Conservation (phyloP, 768 basidiomycete species). For the Hygrocybe coccinea region DNA sequence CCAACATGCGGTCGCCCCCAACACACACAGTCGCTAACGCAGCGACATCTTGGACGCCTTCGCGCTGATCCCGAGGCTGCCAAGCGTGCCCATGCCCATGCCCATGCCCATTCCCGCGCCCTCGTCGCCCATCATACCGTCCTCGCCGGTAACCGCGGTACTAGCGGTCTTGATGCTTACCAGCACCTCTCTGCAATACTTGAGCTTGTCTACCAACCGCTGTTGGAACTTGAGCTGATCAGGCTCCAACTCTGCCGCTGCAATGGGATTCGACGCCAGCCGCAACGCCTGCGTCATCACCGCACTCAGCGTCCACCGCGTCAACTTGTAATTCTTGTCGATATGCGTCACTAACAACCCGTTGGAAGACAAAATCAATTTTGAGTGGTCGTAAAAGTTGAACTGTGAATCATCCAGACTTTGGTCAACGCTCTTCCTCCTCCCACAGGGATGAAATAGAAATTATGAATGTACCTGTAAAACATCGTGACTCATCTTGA, state of each 20-base stretch:
- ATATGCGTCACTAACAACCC: slow-evolving; percentile 83
- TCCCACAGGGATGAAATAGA: too few species aligned
- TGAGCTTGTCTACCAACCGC: slow-evolving; percentile 71
- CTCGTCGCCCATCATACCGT: slow-evolving; percentile 2
- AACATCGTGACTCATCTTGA: slow-evolving; percentile 92
- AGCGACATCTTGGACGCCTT: slow-evolving; percentile 20
- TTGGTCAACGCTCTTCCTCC: not conserved
- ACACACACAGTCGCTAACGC: slow-evolving; percentile 11
- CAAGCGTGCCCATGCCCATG: slow-evolving; percentile 9
- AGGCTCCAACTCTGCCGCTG: slow-evolving; percentile 35
- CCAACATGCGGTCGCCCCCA: too few species aligned
- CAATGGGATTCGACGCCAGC: slow-evolving; percentile 23
- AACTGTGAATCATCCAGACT: slow-evolving; percentile 51
- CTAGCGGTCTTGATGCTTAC: slow-evolving; percentile 62
- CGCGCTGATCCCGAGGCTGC: slow-evolving; percentile 13
- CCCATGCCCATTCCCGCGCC: slow-evolving; percentile 9
- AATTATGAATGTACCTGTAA: too few species aligned
- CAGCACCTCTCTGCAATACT: slow-evolving; percentile 83
- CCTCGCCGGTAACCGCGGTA: slow-evolving; percentile 29
- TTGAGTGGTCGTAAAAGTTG: slow-evolving; percentile 98
- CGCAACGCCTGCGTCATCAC: slow-evolving; percentile 56
- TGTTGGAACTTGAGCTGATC: slow-evolving; percentile 59
- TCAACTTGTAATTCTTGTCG: slow-evolving; percentile 79
- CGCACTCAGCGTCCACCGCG: slow-evolving; percentile 65
- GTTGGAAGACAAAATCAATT: slow-evolving; percentile 80